Evolutionary conservation across 768 basidiomycete species (phyloP), one percentile per base, ranked within the genome.

Genomic region (Peribolospora baueri): DNA sequence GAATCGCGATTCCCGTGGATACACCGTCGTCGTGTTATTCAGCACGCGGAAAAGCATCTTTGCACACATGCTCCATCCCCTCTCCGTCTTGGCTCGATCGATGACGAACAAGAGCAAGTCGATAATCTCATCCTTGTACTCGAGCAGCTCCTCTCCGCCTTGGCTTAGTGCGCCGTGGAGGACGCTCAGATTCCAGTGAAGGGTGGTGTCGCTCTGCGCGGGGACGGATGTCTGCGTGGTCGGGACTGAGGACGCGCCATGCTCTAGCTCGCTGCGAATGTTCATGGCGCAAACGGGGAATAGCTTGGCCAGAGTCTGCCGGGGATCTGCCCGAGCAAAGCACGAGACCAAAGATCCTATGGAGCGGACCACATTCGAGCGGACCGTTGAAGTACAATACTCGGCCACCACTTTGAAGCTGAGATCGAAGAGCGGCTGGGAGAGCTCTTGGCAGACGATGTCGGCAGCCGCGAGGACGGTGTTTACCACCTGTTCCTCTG

Each of bases 291-390:
- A 90, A 57, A 78, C 76, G 2, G 82, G 79, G 57, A 90, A 69
- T 68, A 95, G 86, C 65, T 78, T 81, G 51, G 75, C 75, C 56
- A 91, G 73, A 0, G 79, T 81, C 69, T 80, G 78, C 58, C 75
- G 73, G 9, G 88, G 81, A 56, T 77, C 73, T 9, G 81, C 80
- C 45, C 83, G 76, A 3, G 87, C 82, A 39, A 95, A 73, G 60
- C 82, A 84, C 13, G 80, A 76, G 43, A 95, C 75, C 8, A 95
- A 75, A 59, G 88, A 84, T 1, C 85, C 84, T 60, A 93, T 82
- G 3, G 86, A 83, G 54, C 80, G 74, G 52, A 90, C 84, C n/a
- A 84, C 77, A 65, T 93, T 95, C 46, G 84, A 79, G 62, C 85
- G 84, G 3, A 81, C 81, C 59, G 86, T 87, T 2, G 82, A 78